phyloP scores from a whole-genome alignment of 768 basidiomycete genomes.

The Mrakia hoshinonis region DNA sequence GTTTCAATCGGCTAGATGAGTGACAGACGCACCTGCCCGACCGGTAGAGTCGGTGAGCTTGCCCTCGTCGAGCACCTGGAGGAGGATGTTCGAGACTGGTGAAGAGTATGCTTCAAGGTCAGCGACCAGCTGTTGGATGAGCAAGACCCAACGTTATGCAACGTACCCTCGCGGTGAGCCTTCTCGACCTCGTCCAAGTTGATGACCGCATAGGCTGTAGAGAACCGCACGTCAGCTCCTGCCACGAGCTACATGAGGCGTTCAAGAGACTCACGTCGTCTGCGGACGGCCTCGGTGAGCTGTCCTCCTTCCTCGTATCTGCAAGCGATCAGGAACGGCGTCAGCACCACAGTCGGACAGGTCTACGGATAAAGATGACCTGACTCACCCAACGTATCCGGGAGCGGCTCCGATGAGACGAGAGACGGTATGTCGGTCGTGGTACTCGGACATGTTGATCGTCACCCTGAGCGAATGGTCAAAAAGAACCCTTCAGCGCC shows the following conservation, averaged over 20 bases:
- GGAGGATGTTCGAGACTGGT: slow-evolving; percentile 64
- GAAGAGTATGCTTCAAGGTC: not conserved
- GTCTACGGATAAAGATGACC: not conserved
- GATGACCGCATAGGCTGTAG: slow-evolving; percentile 47
- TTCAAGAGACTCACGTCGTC: slow-evolving; percentile 49
- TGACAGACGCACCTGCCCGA: slow-evolving; percentile 49
- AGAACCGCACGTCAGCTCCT: not conserved
- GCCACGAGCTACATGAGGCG: not conserved
- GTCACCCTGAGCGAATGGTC: slow-evolving; percentile 52
- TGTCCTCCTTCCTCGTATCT: slow-evolving; percentile 49
- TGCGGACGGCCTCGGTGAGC: slow-evolving; percentile 83
- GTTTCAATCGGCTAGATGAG: not conserved
- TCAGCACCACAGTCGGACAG: not conserved
- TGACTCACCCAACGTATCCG: slow-evolving; percentile 64
- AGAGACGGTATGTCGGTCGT: slow-evolving; percentile 83
- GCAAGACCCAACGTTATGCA: too few species aligned
- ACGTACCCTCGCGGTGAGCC: slow-evolving; percentile 59
- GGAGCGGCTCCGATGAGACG: slow-evolving; percentile 85
- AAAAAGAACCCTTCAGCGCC: not conserved
- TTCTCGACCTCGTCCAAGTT: slow-evolving; percentile 75
- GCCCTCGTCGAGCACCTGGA: slow-evolving; percentile 87
- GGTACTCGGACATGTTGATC: slow-evolving; percentile 92
- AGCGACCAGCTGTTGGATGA: too few species aligned
- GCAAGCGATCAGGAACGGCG: not conserved
- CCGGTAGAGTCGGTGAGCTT: slow-evolving; percentile 84